Evolutionary conservation across 2,329 filamentous ascomycete species (phyloP).

Genomic region (Dactylella cylindrospora): DNA sequence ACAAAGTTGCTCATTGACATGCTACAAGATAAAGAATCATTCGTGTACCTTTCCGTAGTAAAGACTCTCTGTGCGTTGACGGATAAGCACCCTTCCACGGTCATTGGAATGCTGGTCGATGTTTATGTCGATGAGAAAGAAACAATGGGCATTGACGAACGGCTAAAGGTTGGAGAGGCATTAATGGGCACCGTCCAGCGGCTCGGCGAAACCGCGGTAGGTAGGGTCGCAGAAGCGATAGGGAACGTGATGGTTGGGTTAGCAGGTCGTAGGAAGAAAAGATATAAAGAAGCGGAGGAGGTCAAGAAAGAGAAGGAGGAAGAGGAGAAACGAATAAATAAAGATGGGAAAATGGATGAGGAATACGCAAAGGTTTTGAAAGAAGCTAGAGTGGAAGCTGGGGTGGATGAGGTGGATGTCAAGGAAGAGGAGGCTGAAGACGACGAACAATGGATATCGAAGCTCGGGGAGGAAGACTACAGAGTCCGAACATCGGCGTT

Average conservation of each 20-base stretch:
- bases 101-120: slow-evolving; percentile 65
- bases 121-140: slow-evolving; percentile 68
- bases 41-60: slow-evolving; percentile 69
- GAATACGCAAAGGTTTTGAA: slow-evolving; percentile 33
- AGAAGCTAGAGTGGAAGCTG: slow-evolving; percentile 37
- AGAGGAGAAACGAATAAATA: slow-evolving; percentile 54
- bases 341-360: slow-evolving; percentile 23
- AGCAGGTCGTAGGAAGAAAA: slow-evolving; percentile 64
- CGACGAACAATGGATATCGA: slow-evolving; percentile 38
- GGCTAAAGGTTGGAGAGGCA: slow-evolving; percentile 60
- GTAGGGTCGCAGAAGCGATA: slow-evolving; percentile 58
- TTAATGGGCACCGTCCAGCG: slow-evolving; percentile 66
- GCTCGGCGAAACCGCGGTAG: slow-evolving; percentile 60
- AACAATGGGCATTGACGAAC: slow-evolving; percentile 49
- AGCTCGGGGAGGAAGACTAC: slow-evolving; percentile 62
- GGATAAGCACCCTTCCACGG: slow-evolving; percentile 63
- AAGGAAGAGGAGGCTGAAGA: slow-evolving; percentile 58
- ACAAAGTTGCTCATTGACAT: slow-evolving; percentile 66
- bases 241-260: slow-evolving; percentile 64
- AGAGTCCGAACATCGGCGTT: slow-evolving; percentile 69
- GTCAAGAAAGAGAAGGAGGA: slow-evolving; percentile 57
- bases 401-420: slow-evolving; percentile 53
- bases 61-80: slow-evolving; percentile 66
- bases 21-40: slow-evolving; percentile 68
- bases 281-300: slow-evolving; percentile 54